Conservation (phyloP, 164 flowering plant genomes). For the Liriodendron chinense region DNA sequence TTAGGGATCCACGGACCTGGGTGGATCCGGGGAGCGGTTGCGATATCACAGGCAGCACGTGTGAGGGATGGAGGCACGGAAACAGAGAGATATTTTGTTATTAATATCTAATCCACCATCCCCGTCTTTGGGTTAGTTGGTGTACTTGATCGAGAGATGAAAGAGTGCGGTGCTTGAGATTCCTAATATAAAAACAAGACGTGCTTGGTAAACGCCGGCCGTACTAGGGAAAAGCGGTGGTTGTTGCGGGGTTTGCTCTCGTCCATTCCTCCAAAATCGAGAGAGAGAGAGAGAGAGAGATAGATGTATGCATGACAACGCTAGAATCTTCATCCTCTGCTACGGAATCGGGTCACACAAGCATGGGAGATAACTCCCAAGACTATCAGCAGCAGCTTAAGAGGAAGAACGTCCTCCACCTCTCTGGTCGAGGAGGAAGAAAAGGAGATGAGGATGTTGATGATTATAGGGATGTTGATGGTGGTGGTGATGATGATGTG, state of each 20-base stretch:
- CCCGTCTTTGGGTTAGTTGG: too few relatives aligned
- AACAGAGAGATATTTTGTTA: too few relatives aligned
- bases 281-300: too few relatives aligned
- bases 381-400: not conserved
- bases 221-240: not conserved
- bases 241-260: too few relatives aligned
- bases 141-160: too few relatives aligned
- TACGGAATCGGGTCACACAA: constrained; percentile 19
- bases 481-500: constrained; percentile 8
- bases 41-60: too few relatives aligned
- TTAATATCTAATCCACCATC: too few relatives aligned
- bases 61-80: too few relatives aligned
- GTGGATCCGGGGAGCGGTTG: too few relatives aligned
- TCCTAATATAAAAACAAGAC: not conserved
- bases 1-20: too few relatives aligned
- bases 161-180: not conserved
- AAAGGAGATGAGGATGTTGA: not conserved
- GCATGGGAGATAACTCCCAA: constrained; percentile 24
- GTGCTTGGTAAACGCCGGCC: not conserved
- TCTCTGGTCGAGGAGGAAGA: not conserved
- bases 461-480: constrained; percentile 5
- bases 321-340: constrained; percentile 11
- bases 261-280: too few relatives aligned
- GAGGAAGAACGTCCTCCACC: not conserved
- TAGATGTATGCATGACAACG: not conserved